These are phyloP conservation scores for Tetrahymena thermophila DNA, from an alignment of 73 alveolate genomes.

Conservation along the genomic window DNA sequence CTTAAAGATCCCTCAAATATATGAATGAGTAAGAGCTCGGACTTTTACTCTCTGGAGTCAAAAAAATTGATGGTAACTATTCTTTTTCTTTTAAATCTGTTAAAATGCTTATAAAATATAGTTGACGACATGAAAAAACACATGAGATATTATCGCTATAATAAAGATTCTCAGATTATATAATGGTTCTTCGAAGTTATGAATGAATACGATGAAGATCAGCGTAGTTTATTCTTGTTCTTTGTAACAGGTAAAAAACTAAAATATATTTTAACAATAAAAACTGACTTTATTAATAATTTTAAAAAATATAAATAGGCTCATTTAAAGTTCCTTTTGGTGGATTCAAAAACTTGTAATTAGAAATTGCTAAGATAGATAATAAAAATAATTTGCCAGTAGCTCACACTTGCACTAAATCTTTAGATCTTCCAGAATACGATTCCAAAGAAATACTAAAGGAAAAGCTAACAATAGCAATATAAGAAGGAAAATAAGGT, in stretches of 20 bases:
- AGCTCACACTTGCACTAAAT: slow-evolving; percentile 86
- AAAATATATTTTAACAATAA: too few species aligned
- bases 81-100: neutral
- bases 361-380: slow-evolving; percentile 54
- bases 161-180: slow-evolving; percentile 51
- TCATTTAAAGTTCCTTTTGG: slow-evolving; percentile 84
- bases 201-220: slow-evolving; percentile 65
- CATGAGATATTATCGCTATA: slow-evolving; percentile 71
- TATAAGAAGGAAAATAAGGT: slow-evolving; percentile 41
- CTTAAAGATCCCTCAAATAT: slow-evolving; percentile 62
- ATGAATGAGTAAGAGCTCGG: slow-evolving; percentile 47
- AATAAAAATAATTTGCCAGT: slow-evolving; percentile 75
- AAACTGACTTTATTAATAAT: too few species aligned
- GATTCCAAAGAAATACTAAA: slow-evolving; percentile 74
- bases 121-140: slow-evolving; percentile 73
- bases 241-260: slow-evolving; percentile 68
- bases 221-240: slow-evolving; percentile 75
- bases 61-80: slow-evolving; percentile 49
- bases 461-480: slow-evolving; percentile 71
- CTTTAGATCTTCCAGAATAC: slow-evolving; percentile 84
- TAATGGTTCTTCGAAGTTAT: slow-evolving; percentile 77
- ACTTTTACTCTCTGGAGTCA: neutral
- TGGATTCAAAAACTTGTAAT: slow-evolving; percentile 76
- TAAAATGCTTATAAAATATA: neutral
- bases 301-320: neutral